Conservation (phyloP, 2,329 filamentous ascomycete genomes). For the Annulohypoxylon truncatum region DNA sequence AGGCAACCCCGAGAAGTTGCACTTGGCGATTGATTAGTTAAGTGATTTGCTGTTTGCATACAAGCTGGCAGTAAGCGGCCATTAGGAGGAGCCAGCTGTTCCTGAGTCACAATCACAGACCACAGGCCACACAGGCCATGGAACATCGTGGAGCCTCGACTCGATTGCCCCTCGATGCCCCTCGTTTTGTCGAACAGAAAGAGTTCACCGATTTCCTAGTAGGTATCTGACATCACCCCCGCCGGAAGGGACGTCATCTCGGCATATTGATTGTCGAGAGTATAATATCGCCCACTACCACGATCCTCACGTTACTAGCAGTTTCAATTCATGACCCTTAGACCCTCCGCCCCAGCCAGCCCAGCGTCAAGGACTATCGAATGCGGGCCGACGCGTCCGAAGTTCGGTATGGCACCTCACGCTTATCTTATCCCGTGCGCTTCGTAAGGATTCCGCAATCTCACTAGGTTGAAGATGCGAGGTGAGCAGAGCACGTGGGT, state of each 20-base stretch:
- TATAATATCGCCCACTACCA: not conserved
- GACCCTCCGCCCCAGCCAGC: not conserved
- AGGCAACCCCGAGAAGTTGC: slow-evolving; percentile 37
- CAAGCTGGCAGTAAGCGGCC: slow-evolving; percentile 37
- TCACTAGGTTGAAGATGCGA: slow-evolving; percentile 31
- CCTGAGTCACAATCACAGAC: slow-evolving; percentile 29
- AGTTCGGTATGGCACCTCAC: slow-evolving; percentile 37
- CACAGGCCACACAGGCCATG: not conserved
- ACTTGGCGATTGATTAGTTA: slow-evolving; percentile 41
- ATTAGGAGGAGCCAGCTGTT: slow-evolving; percentile 33
- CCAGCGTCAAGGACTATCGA: slow-evolving; percentile 14
- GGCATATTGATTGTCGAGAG: slow-evolving; percentile 30
- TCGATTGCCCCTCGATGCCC: slow-evolving; percentile 5
- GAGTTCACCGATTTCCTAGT: slow-evolving; percentile 18
- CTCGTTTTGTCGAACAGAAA: slow-evolving; percentile 19
- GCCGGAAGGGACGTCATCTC: slow-evolving; percentile 16
- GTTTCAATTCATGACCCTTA: not conserved
- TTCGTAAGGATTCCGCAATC: slow-evolving; percentile 34
- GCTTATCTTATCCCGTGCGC: slow-evolving; percentile 39
- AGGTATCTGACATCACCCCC: slow-evolving; percentile 30
- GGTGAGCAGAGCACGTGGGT: slow-evolving; percentile 42
- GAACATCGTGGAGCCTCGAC: not conserved
- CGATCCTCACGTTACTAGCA: slow-evolving; percentile 5
- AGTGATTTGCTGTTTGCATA: slow-evolving; percentile 42
- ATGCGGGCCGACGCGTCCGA: slow-evolving; percentile 40